Evolutionary conservation across 2,329 filamentous ascomycete genomes (phyloP).

Genomic region (Mycosphaerella arachidis): DNA sequence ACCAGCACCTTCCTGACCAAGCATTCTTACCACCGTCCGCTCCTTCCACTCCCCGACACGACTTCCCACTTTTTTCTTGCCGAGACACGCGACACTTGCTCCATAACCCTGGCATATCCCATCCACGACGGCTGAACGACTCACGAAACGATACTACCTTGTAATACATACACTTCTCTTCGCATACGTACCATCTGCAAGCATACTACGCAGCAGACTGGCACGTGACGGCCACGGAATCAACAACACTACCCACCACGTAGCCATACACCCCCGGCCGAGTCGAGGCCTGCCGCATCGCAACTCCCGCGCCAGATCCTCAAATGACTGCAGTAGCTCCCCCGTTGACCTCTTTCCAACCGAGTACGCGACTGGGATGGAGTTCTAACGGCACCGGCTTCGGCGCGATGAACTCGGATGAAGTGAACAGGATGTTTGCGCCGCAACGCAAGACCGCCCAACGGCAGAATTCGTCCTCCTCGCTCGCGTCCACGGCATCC

Average conservation of each 20-base stretch:
- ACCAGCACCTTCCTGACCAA: neutral
- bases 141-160: constrained; percentile 2
- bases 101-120: neutral
- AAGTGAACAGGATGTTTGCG: constrained; percentile 74
- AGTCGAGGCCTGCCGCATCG: constrained; percentile 2
- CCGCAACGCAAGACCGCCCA: constrained; percentile 75
- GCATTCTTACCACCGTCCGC: neutral
- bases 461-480: constrained; percentile 86
- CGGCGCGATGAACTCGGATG: constrained; percentile 74
- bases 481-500: constrained; percentile 60
- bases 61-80: constrained; percentile 3
- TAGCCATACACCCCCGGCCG: neutral
- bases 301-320: constrained; percentile 4
- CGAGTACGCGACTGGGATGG: constrained; percentile 50
- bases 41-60: neutral
- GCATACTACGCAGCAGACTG: neutral
- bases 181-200: neutral
- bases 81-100: constrained; percentile 8
- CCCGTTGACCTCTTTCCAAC: constrained; percentile 57
- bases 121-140: neutral
- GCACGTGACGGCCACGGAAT: constrained; percentile 6
- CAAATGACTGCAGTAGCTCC: constrained; percentile 64
- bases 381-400: constrained; percentile 57
- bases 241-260: neutral
- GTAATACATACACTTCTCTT: constrained; percentile 1